Conservation (phyloP, 257 asterid genomes). For the Petrea volubilis region DNA sequence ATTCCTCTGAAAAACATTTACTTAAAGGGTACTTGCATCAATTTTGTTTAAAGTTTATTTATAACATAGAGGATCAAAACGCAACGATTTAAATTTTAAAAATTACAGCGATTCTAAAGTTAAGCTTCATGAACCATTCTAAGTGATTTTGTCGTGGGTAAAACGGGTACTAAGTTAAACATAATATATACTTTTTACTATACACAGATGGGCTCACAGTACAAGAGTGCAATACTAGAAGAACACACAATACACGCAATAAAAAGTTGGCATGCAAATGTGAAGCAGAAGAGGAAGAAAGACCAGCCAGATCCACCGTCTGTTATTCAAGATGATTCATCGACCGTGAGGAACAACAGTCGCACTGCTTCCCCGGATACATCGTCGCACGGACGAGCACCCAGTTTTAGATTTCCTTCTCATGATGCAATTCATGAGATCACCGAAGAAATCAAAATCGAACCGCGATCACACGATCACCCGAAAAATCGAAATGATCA, state of each 20-base stretch:
- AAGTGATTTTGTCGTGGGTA: no score
- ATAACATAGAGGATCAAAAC: no score
- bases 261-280: constrained; percentile 62
- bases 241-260: constrained; percentile 54
- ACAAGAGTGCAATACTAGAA: constrained; percentile 54
- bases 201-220: constrained; percentile 83
- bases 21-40: no score
- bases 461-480: neutral
- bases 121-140: no score
- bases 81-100: no score
- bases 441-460: neutral
- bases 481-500: neutral
- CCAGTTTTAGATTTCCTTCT: constrained; percentile 17
- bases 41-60: no score
- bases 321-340: constrained; percentile 6
- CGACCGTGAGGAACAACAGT: constrained; percentile 10
- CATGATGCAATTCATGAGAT: constrained; percentile 14
- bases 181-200: no score
- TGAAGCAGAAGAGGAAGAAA: constrained; percentile 45
- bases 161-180: no score
- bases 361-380: constrained; percentile 22
- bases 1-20: no score
- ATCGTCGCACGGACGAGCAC: constrained; percentile 22
- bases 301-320: neutral
- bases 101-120: no score